phyloP scores from a whole-genome alignment of 2,329 filamentous ascomycete species.

The Xylaria sp. region DNA sequence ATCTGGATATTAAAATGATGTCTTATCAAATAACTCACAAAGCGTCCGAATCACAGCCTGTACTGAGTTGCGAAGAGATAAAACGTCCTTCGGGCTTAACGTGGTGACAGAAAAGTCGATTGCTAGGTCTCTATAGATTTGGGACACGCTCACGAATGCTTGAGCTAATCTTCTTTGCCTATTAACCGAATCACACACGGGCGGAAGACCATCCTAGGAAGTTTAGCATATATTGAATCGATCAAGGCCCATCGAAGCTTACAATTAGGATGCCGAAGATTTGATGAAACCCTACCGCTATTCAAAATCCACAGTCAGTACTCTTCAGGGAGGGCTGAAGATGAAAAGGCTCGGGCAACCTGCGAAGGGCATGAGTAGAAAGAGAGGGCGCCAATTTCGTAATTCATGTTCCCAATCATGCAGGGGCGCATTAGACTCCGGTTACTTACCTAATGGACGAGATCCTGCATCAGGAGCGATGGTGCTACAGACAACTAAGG shows the following conservation, averaged over 20 bases:
- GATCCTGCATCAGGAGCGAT: conserved; percentile 63
- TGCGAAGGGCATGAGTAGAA: background rate
- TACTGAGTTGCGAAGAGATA: conserved; percentile 57
- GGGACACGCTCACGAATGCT: conserved; percentile 61
- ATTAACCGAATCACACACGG: conserved; percentile 45
- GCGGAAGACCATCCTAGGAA: conserved; percentile 43
- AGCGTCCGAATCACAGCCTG: conserved; percentile 61
- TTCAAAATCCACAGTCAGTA: background rate
- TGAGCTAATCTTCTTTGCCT: conserved; percentile 53
- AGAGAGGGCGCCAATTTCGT: background rate
- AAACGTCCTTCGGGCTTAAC: conserved; percentile 57
- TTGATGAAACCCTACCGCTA: conserved; percentile 52
- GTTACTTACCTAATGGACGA: conserved; percentile 46
- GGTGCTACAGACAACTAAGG: conserved; percentile 53
- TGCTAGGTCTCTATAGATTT: conserved; percentile 60
- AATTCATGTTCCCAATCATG: background rate
- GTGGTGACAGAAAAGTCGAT: conserved; percentile 62
- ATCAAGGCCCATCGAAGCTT: conserved; percentile 12
- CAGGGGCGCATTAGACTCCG: background rate
- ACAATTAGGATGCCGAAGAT: conserved; percentile 56
- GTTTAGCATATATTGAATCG: conserved; percentile 25
- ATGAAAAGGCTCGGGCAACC: background rate
- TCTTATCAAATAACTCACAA: conserved; percentile 22
- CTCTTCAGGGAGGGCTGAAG: background rate
- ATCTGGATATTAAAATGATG: too few species aligned